phyloP scores from a whole-genome alignment of 495 filamentous ascomycete species.

The Opeltia flavorubescens region DNA sequence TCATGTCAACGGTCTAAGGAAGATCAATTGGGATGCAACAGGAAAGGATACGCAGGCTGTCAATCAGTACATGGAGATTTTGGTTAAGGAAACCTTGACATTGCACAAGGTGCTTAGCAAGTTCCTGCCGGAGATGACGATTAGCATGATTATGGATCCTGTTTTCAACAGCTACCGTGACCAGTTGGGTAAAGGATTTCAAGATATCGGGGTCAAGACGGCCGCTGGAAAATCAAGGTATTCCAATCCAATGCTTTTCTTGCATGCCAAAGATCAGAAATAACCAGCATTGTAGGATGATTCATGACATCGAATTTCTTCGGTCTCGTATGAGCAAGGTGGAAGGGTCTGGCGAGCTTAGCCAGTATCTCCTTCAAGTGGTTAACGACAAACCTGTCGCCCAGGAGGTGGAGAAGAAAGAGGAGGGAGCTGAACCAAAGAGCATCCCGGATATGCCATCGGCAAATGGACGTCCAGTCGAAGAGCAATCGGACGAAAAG shows the following conservation, averaged over 20 bases:
- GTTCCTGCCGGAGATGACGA: constrained; percentile 64
- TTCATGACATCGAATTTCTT: constrained; percentile 67
- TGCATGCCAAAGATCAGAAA: not conserved
- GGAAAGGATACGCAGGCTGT: constrained; percentile 21
- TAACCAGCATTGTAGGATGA: constrained; percentile 44
- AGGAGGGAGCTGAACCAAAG: too few relatives aligned
- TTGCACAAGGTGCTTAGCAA: constrained; percentile 78
- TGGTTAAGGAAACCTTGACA: constrained; percentile 78
- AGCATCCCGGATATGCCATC: too few relatives aligned
- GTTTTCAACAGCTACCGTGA: constrained; percentile 80
- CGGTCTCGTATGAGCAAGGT: constrained; percentile 59
- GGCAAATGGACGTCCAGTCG: too few relatives aligned
- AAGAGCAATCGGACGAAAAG: too few relatives aligned
- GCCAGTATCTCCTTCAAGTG: constrained; percentile 50
- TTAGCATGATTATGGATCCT: constrained; percentile 76
- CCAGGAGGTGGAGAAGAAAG: not conserved
- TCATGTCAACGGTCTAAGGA: constrained; percentile 62
- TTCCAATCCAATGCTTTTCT: constrained; percentile 19
- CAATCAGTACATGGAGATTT: constrained; percentile 78
- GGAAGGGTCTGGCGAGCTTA: constrained; percentile 62
- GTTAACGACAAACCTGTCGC: constrained; percentile 42
- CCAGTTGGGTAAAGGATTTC: constrained; percentile 64
- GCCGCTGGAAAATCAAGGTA: constrained; percentile 61
- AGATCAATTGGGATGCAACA: constrained; percentile 54
- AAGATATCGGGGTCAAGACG: constrained; percentile 48